Percentiles rank a stretch among this genome's conserved stretches.
phyloP scores from a whole-genome alignment of 192 early-diverging fungal species.

The Allomyces macrogynus region DNA sequence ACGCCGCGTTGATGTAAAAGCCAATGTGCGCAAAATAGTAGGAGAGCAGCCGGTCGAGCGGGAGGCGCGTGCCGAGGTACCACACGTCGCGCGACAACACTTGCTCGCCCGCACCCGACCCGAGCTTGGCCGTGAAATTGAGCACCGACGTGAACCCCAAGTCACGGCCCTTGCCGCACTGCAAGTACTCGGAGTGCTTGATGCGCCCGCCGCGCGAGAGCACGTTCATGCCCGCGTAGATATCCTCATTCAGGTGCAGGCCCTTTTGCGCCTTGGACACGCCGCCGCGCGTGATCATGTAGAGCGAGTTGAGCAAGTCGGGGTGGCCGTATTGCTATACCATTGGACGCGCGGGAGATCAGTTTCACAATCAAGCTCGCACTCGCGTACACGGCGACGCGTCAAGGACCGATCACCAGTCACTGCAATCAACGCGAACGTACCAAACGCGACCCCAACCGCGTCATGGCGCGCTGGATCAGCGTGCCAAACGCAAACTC shows the following conservation, averaged over 20 bases:
- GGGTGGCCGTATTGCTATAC: conserved; percentile 70
- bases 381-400: too few species aligned
- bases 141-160: conserved; percentile 72
- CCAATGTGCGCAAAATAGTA: conserved; percentile 78
- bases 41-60: conserved; percentile 65
- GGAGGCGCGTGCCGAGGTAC: conserved; percentile 64
- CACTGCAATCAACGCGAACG: too few species aligned
- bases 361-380: too few species aligned
- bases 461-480: conserved; percentile 66
- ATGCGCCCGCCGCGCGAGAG: conserved; percentile 67
- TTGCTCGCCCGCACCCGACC: conserved; percentile 81
- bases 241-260: conserved; percentile 78
- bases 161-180: conserved; percentile 80
- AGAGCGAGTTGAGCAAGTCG: conserved; percentile 73
- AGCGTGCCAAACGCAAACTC: conserved; percentile 71
- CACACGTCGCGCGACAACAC: conserved; percentile 85
- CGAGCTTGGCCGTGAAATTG: conserved; percentile 76
- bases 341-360: too few species aligned
- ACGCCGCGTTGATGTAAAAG: conserved; percentile 75
- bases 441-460: conserved; percentile 23
- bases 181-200: conserved; percentile 78
- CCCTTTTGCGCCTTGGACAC: conserved; percentile 82
- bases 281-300: conserved; percentile 70
- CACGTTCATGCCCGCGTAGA: conserved; percentile 78
- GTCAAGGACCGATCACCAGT: too few species aligned